These are phyloP conservation scores for Trichoderma breve DNA, from an alignment of 2,329 filamentous ascomycete genomes.

Conservation along the genomic window DNA sequence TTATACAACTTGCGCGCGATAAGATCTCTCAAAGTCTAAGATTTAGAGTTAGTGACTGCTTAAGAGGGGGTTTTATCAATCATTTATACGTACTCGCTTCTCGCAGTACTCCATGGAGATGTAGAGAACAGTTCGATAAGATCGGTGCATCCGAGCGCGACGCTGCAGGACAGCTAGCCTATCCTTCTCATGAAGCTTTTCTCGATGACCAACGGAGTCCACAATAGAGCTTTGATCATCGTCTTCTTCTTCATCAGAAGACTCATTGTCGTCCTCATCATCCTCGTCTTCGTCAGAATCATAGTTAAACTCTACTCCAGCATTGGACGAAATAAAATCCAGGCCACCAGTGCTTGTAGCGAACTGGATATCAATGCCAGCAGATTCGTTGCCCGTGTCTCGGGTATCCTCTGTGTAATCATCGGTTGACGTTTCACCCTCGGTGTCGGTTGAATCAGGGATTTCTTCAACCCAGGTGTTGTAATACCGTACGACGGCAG, in stretches of 20 bases:
- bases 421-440: constrained; percentile 56
- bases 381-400: constrained; percentile 38
- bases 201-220: constrained; percentile 33
- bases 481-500: constrained; percentile 83
- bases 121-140: constrained; percentile 75
- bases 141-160: constrained; percentile 44
- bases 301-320: constrained; percentile 75
- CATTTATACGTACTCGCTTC: constrained; percentile 60
- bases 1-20: constrained; percentile 74
- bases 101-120: constrained; percentile 99
- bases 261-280: constrained; percentile 46
- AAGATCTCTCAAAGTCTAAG: constrained; percentile 76
- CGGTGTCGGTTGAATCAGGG: constrained; percentile 51
- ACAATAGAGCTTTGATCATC: constrained; percentile 42
- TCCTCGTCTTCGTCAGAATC: constrained; percentile 48
- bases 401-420: constrained; percentile 39
- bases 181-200: constrained; percentile 33
- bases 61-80: constrained; percentile 2
- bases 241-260: constrained; percentile 47
- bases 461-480: constrained; percentile 89
- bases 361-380: constrained; percentile 54
- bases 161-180: constrained; percentile 31
- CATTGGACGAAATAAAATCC: constrained; percentile 89
- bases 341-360: constrained; percentile 74
- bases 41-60: not conserved